phyloP scores from a whole-genome alignment of 805 yeast genomes.

The Cyberlindnera euphorbiiphila region DNA sequence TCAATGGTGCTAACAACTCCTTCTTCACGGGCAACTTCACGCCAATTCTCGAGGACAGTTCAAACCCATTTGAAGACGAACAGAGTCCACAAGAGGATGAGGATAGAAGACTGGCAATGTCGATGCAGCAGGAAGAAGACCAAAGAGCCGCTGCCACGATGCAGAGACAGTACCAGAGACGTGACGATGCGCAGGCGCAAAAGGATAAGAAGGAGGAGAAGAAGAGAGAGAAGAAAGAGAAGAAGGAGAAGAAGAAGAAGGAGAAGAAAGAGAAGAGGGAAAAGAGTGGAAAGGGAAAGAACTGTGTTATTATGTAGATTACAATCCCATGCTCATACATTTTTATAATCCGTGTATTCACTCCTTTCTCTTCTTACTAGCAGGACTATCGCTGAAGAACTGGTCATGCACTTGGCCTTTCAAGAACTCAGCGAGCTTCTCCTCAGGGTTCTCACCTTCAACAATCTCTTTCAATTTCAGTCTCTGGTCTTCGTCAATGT shows the following conservation, averaged over 20 bases:
- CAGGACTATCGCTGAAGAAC: conserved; percentile 29
- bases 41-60: conserved; percentile 32
- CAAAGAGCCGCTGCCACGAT: conserved; percentile 42
- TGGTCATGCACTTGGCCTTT: conserved; percentile 62
- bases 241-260: conserved; percentile 15
- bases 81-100: conserved; percentile 26
- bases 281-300: conserved; percentile 18
- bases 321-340: neutral
- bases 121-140: conserved; percentile 56
- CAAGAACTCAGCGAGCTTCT: conserved; percentile 64
- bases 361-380: conserved; percentile 36
- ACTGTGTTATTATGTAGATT: conserved; percentile 26
- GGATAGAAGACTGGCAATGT: conserved; percentile 42
- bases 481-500: conserved; percentile 53
- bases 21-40: conserved; percentile 65
- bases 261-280: conserved; percentile 12
- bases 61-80: conserved; percentile 22
- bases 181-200: conserved; percentile 1
- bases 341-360: conserved; percentile 4
- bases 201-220: conserved; percentile 12
- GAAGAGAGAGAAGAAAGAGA: conserved; percentile 6
- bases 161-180: conserved; percentile 33
- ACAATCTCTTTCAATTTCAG: conserved; percentile 65
- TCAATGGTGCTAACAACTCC: conserved; percentile 64
- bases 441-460: conserved; percentile 78